Evolutionary conservation across 768 basidiomycete species (phyloP).

Genomic region (Trametes maxima): DNA sequence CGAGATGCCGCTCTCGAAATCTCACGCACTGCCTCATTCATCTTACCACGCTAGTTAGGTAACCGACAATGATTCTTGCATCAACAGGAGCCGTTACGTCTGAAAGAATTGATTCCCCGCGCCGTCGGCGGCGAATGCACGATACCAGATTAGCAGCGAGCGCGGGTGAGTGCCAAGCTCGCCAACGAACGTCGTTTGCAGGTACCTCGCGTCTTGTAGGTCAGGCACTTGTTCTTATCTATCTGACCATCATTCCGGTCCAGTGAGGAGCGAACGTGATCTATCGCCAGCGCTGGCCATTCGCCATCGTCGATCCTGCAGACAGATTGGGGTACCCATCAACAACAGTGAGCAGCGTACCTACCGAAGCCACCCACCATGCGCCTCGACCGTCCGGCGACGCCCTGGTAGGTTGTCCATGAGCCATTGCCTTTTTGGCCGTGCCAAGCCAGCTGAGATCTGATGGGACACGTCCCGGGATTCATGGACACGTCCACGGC

Average conservation of each 20-base stretch:
- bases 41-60: slow-evolving; percentile 7
- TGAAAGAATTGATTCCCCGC: neutral
- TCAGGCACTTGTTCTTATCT: neutral
- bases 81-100: neutral
- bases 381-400: neutral
- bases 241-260: neutral
- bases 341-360: slow-evolving; percentile 4
- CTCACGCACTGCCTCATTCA: neutral
- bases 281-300: neutral
- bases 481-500: slow-evolving; percentile 13
- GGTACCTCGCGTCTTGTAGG: neutral
- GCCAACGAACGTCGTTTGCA: neutral
- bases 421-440: slow-evolving; percentile 2
- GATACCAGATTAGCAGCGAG: neutral
- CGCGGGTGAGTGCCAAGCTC: neutral
- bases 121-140: neutral
- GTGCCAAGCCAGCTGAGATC: slow-evolving; percentile 17
- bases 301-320: neutral
- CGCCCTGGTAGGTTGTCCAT: neutral
- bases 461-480: slow-evolving; percentile 16
- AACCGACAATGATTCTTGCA: slow-evolving; percentile 1
- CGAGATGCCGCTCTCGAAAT: neutral
- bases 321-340: slow-evolving; percentile 8
- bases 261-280: neutral
- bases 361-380: neutral